These are phyloP conservation scores for Canavalia ensiformis DNA, from an alignment of 306 rosid genomes.

Conservation along the genomic window DNA sequence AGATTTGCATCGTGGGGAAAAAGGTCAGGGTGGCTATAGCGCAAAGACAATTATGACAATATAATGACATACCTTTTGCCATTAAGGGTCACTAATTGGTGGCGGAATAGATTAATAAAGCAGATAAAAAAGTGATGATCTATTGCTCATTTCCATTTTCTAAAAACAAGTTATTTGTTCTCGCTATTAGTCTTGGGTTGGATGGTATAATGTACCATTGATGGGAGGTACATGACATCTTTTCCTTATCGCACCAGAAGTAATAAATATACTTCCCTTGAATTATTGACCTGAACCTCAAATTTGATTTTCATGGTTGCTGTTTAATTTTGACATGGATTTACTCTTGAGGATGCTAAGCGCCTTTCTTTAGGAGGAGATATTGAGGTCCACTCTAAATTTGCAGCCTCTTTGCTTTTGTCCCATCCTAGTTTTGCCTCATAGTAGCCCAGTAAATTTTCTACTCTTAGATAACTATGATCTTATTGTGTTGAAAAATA, in stretches of 20 bases:
- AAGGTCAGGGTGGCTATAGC: too few relatives aligned
- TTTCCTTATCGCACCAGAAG: slow-evolving; percentile 91
- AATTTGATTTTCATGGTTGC: slow-evolving; percentile 27
- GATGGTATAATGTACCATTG: slow-evolving; percentile 89
- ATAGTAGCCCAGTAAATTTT: slow-evolving; percentile 68
- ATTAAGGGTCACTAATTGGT: slow-evolving; percentile 52
- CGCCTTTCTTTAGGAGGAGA: slow-evolving; percentile 79
- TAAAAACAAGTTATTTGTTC: slow-evolving; percentile 80
- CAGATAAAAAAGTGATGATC: slow-evolving; percentile 68
- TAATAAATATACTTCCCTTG: slow-evolving; percentile 38
- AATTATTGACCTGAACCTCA: slow-evolving; percentile 1
- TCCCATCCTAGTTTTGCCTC: slow-evolving; percentile 90
- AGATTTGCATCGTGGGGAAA: too few relatives aligned
- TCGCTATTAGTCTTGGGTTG: slow-evolving; percentile 83
- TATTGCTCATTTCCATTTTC: slow-evolving; percentile 87
- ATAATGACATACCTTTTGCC: too few relatives aligned
- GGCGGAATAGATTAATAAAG: slow-evolving; percentile 77
- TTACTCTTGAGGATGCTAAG: slow-evolving; percentile 96
- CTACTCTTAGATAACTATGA: slow-evolving; percentile 81
- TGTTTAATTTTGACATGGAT: slow-evolving; percentile 65
- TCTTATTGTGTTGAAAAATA: slow-evolving; percentile 87
- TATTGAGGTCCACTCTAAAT: slow-evolving; percentile 71
- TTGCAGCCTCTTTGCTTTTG: slow-evolving; percentile 82
- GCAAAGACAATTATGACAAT: too few relatives aligned
- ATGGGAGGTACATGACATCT: slow-evolving; percentile 81